These are phyloP conservation scores for Leccinum brunneo-olivaceum DNA, from an alignment of 1,284 basidiomycete genomes.

Conservation along the genomic window DNA sequence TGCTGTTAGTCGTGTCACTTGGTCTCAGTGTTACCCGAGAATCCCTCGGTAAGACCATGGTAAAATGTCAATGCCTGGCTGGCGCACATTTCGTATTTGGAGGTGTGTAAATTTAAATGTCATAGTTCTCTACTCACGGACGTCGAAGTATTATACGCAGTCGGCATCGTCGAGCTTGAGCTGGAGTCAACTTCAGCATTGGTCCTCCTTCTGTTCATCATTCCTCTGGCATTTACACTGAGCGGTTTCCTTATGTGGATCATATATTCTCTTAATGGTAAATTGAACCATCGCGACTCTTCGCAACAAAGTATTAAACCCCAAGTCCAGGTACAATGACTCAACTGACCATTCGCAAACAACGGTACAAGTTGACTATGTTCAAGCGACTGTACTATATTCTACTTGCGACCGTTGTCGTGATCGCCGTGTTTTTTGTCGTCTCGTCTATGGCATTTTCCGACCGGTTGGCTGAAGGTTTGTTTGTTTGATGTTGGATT, in stretches of 20 bases:
- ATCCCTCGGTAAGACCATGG: conserved; percentile 73
- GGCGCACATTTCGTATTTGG: conserved; percentile 90
- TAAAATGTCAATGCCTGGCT: conserved; percentile 71
- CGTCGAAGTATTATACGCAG: conserved; percentile 73
- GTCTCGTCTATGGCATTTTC: conserved; percentile 90
- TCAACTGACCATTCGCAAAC: conserved; percentile 79
- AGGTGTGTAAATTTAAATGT: conserved; percentile 41
- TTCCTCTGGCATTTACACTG: conserved; percentile 89
- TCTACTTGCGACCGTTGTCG: conserved; percentile 76
- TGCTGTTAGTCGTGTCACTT: conserved; percentile 86
- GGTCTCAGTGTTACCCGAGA: conserved; percentile 82
- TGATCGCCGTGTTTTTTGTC: conserved; percentile 87
- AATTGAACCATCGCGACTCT: conserved; percentile 16
- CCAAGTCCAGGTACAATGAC: conserved; percentile 65
- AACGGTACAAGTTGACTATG: conserved; percentile 82
- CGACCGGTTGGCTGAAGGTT: conserved; percentile 83
- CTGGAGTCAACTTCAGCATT: conserved; percentile 83
- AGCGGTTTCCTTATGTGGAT: conserved; percentile 96
- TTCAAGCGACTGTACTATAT: conserved; percentile 84
- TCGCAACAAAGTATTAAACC: conserved; percentile 5
- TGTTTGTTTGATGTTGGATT: conserved; percentile 9
- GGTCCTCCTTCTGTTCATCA: conserved; percentile 77
- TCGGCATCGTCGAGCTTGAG: conserved; percentile 88
- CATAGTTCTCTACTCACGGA: not conserved
- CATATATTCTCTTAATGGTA: conserved; percentile 81